phyloP scores from a whole-genome alignment of 2,329 filamentous ascomycete genomes.

The Helotiales sp. region DNA sequence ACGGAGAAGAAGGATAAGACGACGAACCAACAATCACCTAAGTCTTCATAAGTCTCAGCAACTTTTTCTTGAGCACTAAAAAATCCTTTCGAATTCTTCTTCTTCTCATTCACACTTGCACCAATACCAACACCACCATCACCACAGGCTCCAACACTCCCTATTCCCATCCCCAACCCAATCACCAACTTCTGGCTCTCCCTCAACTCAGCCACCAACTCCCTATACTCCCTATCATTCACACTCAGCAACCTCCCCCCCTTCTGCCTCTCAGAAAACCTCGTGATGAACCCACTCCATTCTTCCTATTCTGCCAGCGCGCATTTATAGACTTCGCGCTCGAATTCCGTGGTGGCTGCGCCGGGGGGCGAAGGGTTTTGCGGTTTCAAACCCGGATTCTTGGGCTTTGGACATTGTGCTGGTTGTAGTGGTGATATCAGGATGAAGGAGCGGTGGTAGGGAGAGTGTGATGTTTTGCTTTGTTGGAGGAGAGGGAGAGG shows the following conservation, averaged over 20 bases:
- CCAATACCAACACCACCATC: neutral
- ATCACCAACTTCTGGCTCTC: neutral
- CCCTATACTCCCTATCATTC: conserved; percentile 1
- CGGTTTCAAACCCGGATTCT: neutral
- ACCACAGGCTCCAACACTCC: neutral
- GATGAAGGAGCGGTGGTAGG: too few relatives aligned
- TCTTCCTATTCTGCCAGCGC: neutral
- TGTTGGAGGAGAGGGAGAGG: neutral
- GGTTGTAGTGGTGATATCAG: too few relatives aligned
- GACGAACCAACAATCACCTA: neutral
- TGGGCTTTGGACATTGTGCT: neutral
- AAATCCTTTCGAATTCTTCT: neutral
- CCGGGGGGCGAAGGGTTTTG: neutral
- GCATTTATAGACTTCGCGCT: neutral
- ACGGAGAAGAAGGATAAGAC: too few relatives aligned
- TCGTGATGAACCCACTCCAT: neutral
- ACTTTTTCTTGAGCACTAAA: neutral
- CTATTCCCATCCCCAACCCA: neutral
- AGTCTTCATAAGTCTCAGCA: neutral
- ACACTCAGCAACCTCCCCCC: conserved; percentile 1
- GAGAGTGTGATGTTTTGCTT: neutral
- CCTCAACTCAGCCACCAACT: neutral
- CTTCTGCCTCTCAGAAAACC: neutral
- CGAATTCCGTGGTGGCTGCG: neutral
- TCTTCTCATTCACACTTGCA: neutral